Conservation (phyloP, 805 yeast species). For the Metschnikowia continentalis region DNA sequence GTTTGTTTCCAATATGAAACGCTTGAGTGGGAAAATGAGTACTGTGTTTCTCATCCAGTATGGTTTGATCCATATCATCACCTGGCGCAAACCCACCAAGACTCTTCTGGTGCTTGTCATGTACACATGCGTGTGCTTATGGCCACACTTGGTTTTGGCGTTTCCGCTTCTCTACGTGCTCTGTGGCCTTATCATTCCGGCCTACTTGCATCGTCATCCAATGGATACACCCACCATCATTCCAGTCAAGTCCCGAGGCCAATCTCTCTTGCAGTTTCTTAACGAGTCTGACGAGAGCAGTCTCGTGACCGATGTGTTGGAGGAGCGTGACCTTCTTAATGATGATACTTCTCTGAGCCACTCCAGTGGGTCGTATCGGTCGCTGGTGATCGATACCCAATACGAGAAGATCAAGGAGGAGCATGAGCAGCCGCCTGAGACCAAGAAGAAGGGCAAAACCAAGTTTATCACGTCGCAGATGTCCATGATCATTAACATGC, state of each 20-base stretch:
- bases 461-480: slow-evolving; percentile 32
- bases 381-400: slow-evolving; percentile 15
- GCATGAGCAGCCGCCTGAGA: not conserved
- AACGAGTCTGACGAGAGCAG: slow-evolving; percentile 28
- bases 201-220: slow-evolving; percentile 67
- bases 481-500: slow-evolving; percentile 55
- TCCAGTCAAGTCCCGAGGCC: slow-evolving; percentile 48
- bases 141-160: slow-evolving; percentile 64
- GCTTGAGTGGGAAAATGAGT: slow-evolving; percentile 53
- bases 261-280: slow-evolving; percentile 45
- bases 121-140: slow-evolving; percentile 63
- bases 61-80: slow-evolving; percentile 52
- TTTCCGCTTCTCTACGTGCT: slow-evolving; percentile 58
- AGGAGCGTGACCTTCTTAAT: slow-evolving; percentile 8
- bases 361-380: slow-evolving; percentile 8
- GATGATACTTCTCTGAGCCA: slow-evolving; percentile 10
- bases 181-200: slow-evolving; percentile 62
- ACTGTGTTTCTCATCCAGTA: slow-evolving; percentile 58
- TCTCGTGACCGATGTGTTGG: slow-evolving; percentile 30
- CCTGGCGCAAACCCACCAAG: slow-evolving; percentile 73
- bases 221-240: slow-evolving; percentile 41
- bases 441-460: slow-evolving; percentile 14
- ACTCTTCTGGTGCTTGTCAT: slow-evolving; percentile 58
- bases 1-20: slow-evolving; percentile 54
- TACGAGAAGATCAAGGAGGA: slow-evolving; percentile 2